phyloP scores from a whole-genome alignment of 495 filamentous ascomycete species.

The Immersiella caudata region DNA sequence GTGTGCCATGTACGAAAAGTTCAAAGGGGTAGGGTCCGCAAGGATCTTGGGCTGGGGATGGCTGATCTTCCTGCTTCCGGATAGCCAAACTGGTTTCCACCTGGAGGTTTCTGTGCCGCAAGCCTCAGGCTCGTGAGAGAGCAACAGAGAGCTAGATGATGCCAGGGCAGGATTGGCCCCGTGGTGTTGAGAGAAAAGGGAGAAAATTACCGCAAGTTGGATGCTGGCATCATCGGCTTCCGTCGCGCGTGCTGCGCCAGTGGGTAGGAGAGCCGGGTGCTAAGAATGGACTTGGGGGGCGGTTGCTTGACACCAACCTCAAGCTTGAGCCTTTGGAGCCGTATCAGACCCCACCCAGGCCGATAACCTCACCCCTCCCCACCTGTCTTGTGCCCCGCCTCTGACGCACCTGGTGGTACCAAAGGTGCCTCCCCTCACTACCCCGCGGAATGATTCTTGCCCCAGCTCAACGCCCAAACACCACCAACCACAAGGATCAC shows the following conservation, averaged over 20 bases:
- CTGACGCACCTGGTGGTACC: constrained; percentile 11
- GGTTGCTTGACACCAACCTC: too few species aligned
- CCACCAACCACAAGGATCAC: constrained; percentile 7
- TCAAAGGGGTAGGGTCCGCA: not conserved
- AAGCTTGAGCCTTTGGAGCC: not conserved
- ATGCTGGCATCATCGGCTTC: too few species aligned
- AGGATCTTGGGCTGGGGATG: not conserved
- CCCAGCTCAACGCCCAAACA: constrained; percentile 1
- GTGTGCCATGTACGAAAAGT: not conserved
- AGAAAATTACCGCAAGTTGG: not conserved
- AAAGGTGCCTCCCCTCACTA: not conserved
- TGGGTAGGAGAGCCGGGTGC: too few species aligned
- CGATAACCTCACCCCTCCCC: not conserved
- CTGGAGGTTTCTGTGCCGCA: not conserved
- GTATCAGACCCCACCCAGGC: not conserved
- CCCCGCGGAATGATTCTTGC: constrained; percentile 5
- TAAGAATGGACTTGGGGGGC: too few species aligned
- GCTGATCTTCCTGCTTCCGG: not conserved
- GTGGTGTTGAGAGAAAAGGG: not conserved
- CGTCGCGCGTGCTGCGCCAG: too few species aligned
- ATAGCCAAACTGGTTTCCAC: not conserved
- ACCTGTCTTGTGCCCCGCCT: constrained; percentile 1
- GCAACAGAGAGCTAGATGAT: not conserved
- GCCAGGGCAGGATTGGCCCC: not conserved
- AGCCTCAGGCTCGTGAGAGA: not conserved